Conservation (phyloP, 1,139 yeast species). For the Yamadazyma epiphylla region DNA sequence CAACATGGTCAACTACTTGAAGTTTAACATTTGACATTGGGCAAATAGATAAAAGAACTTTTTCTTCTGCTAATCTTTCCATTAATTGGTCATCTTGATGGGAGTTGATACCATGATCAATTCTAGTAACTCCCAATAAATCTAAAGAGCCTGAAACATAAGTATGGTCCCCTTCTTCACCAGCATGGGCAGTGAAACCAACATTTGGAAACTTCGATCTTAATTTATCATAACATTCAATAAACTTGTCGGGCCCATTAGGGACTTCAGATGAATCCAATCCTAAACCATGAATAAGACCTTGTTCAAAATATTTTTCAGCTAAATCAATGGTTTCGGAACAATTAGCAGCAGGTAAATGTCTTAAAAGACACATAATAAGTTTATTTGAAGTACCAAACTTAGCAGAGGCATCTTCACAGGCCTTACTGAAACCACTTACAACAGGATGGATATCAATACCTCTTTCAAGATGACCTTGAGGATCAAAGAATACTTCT, state of each 20-base stretch:
- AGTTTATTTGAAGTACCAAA: constrained; percentile 63
- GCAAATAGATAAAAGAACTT: constrained; percentile 64
- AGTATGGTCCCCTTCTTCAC: constrained; percentile 78
- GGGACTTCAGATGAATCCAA: constrained; percentile 74
- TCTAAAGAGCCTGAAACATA: constrained; percentile 58
- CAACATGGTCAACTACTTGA: constrained; percentile 65
- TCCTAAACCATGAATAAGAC: constrained; percentile 68
- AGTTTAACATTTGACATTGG: constrained; percentile 74
- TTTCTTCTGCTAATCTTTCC: constrained; percentile 48
- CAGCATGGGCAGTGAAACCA: constrained; percentile 78
- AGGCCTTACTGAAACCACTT: constrained; percentile 61
- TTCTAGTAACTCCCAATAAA: constrained; percentile 56
- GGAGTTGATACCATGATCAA: constrained; percentile 77
- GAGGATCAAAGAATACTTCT: constrained; percentile 81
- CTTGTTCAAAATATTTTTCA: constrained; percentile 45
- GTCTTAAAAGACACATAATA: constrained; percentile 78
- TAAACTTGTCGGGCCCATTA: constrained; percentile 66
- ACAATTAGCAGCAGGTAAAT: constrained; percentile 58
- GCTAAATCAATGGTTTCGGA: constrained; percentile 53
- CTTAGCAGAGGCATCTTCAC: constrained; percentile 52
- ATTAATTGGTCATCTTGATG: constrained; percentile 50
- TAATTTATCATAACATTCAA: constrained; percentile 54
- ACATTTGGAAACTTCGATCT: constrained; percentile 44
- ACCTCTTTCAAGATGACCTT: constrained; percentile 72
- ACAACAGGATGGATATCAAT: constrained; percentile 57